Evolutionary conservation across 345 rosid species (phyloP).

Genomic region (Isatis tinctoria): DNA sequence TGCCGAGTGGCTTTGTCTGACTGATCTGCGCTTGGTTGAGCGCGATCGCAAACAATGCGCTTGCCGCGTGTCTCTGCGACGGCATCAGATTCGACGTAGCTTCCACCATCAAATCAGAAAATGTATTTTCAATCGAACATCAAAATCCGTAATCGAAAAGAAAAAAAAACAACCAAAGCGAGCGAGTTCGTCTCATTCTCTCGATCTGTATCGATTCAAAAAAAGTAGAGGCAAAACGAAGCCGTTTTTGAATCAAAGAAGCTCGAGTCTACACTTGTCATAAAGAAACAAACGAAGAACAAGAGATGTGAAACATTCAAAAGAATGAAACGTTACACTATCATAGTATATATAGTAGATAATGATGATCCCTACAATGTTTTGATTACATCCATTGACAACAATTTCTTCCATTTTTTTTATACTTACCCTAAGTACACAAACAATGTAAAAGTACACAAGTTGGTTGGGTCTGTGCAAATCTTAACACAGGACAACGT

Average conservation of each 20-base stretch:
- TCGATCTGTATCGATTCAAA: not conserved
- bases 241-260: not conserved
- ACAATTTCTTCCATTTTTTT: slow-evolving; percentile 1
- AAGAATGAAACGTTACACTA: slow-evolving; percentile 10
- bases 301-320: not conserved
- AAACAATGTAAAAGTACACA: slow-evolving; percentile 33
- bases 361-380: not conserved
- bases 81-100: slow-evolving; percentile 52
- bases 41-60: slow-evolving; percentile 64
- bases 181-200: slow-evolving; percentile 1
- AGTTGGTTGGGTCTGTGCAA: slow-evolving; percentile 15
- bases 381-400: slow-evolving; percentile 27
- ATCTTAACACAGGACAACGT: slow-evolving; percentile 22
- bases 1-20: slow-evolving; percentile 61
- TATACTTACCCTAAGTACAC: slow-evolving; percentile 19
- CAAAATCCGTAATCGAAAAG: not conserved
- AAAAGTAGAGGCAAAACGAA: not conserved
- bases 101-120: slow-evolving; percentile 7
- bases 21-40: slow-evolving; percentile 30
- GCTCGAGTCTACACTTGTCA: slow-evolving; percentile 15
- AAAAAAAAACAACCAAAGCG: not conserved
- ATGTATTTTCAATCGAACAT: not conserved
- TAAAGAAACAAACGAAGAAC: not conserved
- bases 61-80: slow-evolving; percentile 76
- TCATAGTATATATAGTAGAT: slow-evolving; percentile 10